phyloP scores from a whole-genome alignment of 805 yeast genomes.

The Kodamaea sagamina region DNA sequence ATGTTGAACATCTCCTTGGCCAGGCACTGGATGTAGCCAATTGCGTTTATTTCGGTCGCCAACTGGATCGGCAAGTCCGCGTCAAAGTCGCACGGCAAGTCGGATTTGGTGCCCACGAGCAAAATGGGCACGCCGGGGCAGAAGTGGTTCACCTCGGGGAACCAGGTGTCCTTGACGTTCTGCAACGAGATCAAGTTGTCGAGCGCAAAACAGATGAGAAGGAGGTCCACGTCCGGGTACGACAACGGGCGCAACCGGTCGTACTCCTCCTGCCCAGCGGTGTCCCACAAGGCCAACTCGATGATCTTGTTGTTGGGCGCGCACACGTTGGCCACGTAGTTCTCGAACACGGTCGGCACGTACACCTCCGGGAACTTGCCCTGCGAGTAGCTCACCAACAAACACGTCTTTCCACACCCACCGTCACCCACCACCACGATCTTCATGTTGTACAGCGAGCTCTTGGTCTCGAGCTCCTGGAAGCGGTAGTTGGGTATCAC shows the following conservation, averaged over 20 bases:
- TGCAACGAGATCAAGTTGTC: slow-evolving; percentile 62
- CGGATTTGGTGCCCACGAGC: slow-evolving; percentile 82
- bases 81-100: slow-evolving; percentile 45
- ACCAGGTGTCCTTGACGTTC: slow-evolving; percentile 81
- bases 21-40: slow-evolving; percentile 76
- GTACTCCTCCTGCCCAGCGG: slow-evolving; percentile 89
- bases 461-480: slow-evolving; percentile 23
- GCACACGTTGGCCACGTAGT: slow-evolving; percentile 63
- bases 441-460: slow-evolving; percentile 42
- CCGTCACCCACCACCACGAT: slow-evolving; percentile 88
- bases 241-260: slow-evolving; percentile 76
- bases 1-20: slow-evolving; percentile 72
- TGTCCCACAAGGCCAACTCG: slow-evolving; percentile 82
- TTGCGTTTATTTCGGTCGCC: slow-evolving; percentile 65
- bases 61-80: slow-evolving; percentile 52
- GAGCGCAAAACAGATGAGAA: slow-evolving; percentile 75
- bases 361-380: slow-evolving; percentile 70
- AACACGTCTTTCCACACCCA: slow-evolving; percentile 87
- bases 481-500: slow-evolving; percentile 36
- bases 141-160: slow-evolving; percentile 80
- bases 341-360: slow-evolving; percentile 83
- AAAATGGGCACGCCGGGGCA: slow-evolving; percentile 79
- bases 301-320: slow-evolving; percentile 80
- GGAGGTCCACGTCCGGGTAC: slow-evolving; percentile 75
- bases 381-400: slow-evolving; percentile 66